Evolutionary conservation across 768 basidiomycete genomes (phyloP), one percentile per base, ranked within the genome.

Genomic region (Russula olivacea): DNA sequence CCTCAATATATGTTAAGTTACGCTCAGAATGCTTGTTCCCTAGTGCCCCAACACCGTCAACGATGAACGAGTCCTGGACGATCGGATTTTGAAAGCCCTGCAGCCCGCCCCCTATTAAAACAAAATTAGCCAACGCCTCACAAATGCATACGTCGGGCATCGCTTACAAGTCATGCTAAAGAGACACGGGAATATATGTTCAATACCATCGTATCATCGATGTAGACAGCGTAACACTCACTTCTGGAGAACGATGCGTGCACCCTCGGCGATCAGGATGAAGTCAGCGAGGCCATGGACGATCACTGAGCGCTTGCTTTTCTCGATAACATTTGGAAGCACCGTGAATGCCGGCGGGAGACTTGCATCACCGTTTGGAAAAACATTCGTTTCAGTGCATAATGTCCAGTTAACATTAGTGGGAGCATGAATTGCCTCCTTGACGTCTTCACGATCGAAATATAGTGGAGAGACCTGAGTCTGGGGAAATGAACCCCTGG

Each of bases 21-120:
- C 89, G 83, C 68, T 91, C 89, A n/a, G 77, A 75, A 63, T 90
- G 88, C 61, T 80, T 74, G 2, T 74, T 86, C 0, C 88, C 89
- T 28, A 84, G 75, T 3, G 88, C 79, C 45, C 45, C 45, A 49
- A 89, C 77, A 21, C 84, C 85, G 59, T 88, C 86, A 54, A 90
- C 81, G 59, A 89, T 71, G 45, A 47, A 87, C 64, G 82, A 85
- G 66, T 89, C 87, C 36, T 80, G 74, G 11, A 73, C 70, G 50
- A 89, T 87, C 7, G 86, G 86, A 0, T 78, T 83, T 64, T 85
- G 87, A 81, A 90, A 90, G 0, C 88, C 89, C 75, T 90, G 89
- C 61, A 4, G 11, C 1, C 87, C 86, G 61, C 76, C 77, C 88
- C 83, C 82, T 82, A 47, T 76, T 72, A 21, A 21, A 0, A 47